Base-by-base conservation (phyloP, 228 moss, liverwort and hornwort genomes). In the Sphagnum fallax region DNA sequence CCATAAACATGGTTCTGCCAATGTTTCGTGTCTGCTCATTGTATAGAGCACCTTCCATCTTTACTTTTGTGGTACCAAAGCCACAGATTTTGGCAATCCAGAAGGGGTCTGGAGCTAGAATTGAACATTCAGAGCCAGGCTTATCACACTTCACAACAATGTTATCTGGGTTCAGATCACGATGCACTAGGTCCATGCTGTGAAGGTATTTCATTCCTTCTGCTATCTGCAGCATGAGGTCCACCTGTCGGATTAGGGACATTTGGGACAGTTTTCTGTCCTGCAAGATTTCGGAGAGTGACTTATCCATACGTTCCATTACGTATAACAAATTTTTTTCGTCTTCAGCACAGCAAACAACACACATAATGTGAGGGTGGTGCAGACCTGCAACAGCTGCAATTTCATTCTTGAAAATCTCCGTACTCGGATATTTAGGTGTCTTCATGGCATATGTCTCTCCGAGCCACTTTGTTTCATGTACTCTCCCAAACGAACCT, bases 201-300 rank as follows among this genome's bases (percentile, higher is more conserved):
- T 80, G 75, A 59, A 80, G 72, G 10, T 75, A 70, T 16, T 6
- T 67, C 51, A 80, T 8, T 53, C 79, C 79, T 67, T 73, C 73
- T 4, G 61, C 75, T 32, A 80, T 75, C 18, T 70, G 14, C 1
- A 75, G 75, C 72, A 75, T 73, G 49, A 80, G 61, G 0, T 3
- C 47, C 47, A 65, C 65, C 1, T 12, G 13, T 61, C 70, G 49
- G 0, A 70, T 14, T 3, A 0, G 4, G 60, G 67, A 73, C 18
- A n/a, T 2, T 47, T n/a, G n/a, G 48, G 48, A 52, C 47, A n/a
- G n/a, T n/a, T n/a, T n/a, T n/a, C n/a, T 49, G 1, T 55, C 53
- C 14, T 59, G 16, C 59, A 72, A 50, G 5, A 66, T 32, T 47
- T 47, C 4, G 47, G 5, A 0, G 0, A 79, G 53, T n/a, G 65